Evolutionary conservation across 106 monocot genomes (phyloP).

Genomic region (Posidonia australis): DNA sequence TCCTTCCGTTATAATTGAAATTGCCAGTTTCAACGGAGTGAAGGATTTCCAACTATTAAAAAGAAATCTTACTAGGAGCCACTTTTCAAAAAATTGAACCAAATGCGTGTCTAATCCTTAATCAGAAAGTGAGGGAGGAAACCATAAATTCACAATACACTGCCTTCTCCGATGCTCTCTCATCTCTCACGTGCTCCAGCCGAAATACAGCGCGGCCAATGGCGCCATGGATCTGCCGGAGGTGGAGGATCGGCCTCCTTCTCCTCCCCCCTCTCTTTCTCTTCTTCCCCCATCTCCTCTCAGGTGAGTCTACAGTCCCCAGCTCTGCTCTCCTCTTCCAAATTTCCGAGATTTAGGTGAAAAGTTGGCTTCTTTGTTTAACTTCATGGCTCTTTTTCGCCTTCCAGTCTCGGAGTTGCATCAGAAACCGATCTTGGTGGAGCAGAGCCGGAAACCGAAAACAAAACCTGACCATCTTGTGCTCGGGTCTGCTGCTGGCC

Average conservation of each 20-base stretch:
- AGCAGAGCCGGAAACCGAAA: slow-evolving; percentile 1
- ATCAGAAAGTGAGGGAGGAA: too few species aligned
- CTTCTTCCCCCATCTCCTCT: slow-evolving; percentile 42
- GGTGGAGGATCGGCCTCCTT: slow-evolving; percentile 32
- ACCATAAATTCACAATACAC: too few species aligned
- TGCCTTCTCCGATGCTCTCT: too few species aligned
- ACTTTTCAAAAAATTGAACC: too few species aligned
- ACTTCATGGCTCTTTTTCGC: neutral
- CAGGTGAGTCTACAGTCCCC: slow-evolving; percentile 19
- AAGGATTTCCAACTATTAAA: too few species aligned
- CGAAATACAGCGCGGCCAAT: neutral
- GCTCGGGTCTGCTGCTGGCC: slow-evolving; percentile 68
- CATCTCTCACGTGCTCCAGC: too few species aligned
- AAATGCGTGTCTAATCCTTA: too few species aligned
- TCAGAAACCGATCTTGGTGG: slow-evolving; percentile 9
- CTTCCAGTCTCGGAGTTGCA: slow-evolving; percentile 52
- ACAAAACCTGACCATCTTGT: slow-evolving; percentile 53
- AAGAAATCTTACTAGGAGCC: too few species aligned
- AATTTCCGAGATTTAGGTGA: neutral
- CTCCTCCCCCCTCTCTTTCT: slow-evolving; percentile 36
- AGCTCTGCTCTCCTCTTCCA: neutral
- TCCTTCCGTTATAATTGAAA: too few species aligned
- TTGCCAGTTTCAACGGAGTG: too few species aligned
- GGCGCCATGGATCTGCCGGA: slow-evolving; percentile 6
- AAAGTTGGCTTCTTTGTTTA: neutral